Evolutionary conservation across 2,329 filamentous ascomycete species (phyloP).

Genomic region (Monosporascus sp.): DNA sequence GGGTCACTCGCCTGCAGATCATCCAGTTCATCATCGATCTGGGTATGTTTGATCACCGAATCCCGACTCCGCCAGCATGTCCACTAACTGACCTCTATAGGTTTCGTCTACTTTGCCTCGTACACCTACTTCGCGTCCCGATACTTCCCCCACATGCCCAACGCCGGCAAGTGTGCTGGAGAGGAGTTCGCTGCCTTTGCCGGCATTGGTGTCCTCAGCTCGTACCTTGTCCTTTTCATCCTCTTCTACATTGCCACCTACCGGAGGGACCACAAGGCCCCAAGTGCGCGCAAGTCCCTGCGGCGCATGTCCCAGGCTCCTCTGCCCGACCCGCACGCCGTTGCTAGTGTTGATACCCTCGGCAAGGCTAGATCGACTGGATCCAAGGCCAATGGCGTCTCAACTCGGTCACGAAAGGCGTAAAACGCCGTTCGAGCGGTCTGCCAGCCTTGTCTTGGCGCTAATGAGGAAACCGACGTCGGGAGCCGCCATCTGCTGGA

Average conservation of each 20-base stretch:
- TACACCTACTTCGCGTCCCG: constrained; percentile 95
- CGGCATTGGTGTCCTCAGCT: constrained; percentile 86
- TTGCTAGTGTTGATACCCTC: constrained; percentile 54
- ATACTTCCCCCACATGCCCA: constrained; percentile 84
- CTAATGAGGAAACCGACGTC: too few species aligned
- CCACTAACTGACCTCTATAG: constrained; percentile 38
- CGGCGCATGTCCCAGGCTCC: constrained; percentile 61
- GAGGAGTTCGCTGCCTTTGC: constrained; percentile 95
- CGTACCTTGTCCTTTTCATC: constrained; percentile 97
- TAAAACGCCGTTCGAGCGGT: constrained; percentile 30
- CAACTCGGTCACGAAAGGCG: constrained; percentile 67
- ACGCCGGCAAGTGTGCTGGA: constrained; percentile 79
- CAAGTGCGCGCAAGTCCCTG: constrained; percentile 73
- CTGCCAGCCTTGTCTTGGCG: background rate
- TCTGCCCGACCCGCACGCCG: constrained; percentile 76
- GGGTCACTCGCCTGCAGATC: constrained; percentile 97
- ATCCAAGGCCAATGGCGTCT: constrained; percentile 53
- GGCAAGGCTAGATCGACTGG: constrained; percentile 49
- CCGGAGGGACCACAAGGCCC: constrained; percentile 75
- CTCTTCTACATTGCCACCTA: constrained; percentile 98
- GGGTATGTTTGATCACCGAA: constrained; percentile 52
- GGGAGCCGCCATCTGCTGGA: background rate
- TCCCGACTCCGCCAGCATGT: background rate
- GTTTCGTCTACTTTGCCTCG: constrained; percentile 98
- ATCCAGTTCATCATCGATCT: constrained; percentile 96